Evolutionary conservation across 2,329 filamentous ascomycete genomes (phyloP).

Genomic region (Aspergillus sp.): DNA sequence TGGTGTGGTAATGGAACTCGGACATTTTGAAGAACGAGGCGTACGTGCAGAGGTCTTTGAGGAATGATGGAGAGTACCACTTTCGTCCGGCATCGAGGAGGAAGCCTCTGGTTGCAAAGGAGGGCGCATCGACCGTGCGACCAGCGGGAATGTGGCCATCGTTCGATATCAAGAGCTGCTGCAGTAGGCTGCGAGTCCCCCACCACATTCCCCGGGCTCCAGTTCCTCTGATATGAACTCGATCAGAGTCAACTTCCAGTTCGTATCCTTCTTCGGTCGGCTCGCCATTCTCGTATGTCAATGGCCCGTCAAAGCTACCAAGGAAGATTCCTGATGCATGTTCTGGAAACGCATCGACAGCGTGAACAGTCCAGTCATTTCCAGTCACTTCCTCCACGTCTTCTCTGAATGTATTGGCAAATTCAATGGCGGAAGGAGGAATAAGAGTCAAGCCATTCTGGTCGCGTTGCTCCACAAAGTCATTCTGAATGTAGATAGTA

Average conservation of each 20-base stretch:
- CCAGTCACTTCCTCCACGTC: conserved; percentile 47
- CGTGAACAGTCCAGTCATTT: conserved; percentile 42
- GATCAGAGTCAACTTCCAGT: conserved; percentile 37
- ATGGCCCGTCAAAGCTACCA: conserved; percentile 30
- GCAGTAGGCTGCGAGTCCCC: conserved; percentile 57
- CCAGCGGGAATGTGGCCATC: conserved; percentile 44
- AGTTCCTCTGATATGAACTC: conserved; percentile 51
- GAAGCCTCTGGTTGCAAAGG: conserved; percentile 52
- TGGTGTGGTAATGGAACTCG: conserved; percentile 58
- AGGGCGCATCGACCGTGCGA: conserved; percentile 49
- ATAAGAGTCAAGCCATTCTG: conserved; percentile 51
- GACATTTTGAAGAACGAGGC: conserved; percentile 64
- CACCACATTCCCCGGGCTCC: conserved; percentile 59
- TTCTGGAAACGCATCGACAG: conserved; percentile 30
- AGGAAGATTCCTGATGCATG: conserved; percentile 16
- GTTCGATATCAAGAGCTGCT: conserved; percentile 44
- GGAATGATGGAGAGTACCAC: conserved; percentile 56
- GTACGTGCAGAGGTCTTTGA: conserved; percentile 60
- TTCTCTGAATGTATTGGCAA: conserved; percentile 47
- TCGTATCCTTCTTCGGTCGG: conserved; percentile 53
- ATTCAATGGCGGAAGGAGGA: conserved; percentile 51
- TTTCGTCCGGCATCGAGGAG: conserved; percentile 57
- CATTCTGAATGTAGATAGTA: conserved; percentile 40
- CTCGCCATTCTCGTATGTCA: conserved; percentile 50
- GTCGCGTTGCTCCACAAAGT: conserved; percentile 44